Base-by-base conservation (phyloP, 164 flowering plant species). In the Umbellularia californica region DNA sequence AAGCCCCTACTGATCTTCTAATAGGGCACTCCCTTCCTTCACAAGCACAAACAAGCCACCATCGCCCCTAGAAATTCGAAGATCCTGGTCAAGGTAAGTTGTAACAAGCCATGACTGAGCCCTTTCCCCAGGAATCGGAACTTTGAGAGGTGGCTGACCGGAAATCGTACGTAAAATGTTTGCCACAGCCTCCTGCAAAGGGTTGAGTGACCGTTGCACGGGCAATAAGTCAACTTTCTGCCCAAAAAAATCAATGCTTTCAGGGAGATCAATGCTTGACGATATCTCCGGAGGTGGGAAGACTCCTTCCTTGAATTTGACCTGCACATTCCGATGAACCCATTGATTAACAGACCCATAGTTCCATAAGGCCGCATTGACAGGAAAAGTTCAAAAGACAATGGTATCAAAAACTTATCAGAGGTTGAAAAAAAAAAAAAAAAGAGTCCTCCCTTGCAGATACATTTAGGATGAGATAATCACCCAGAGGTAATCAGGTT, bases 1-100 rank as follows among this genome's bases (percentile, higher is more conserved):
- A 74, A 65, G 24, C 74, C 47, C 47, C 47, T 80, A 88, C 84
- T 84, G 50, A 23, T 70, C 84, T 72, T 84, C 83, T 10, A 91
- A 79, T 22, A 93, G 90, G 71, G 92, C 82, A 78, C 97, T 92
- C 6, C 97, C 98, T 87, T 95, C 94, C 85, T 83, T 92, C 69
- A 81, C 97, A 65, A 95, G 99, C 66, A 93, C 90, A 75, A 95
- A 95, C 73, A 93, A 89, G 60, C 99, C 99, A 65, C 99, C 98
- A 79, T 95, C 99, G 6, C 99, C 99, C 82, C 97, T 89, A 15
- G 97, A 90, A 50, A 95, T 95, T 23, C 97, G 85, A 30, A 93
- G 70, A 78, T 95, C 98, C 66, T 89, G 76, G 62, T 95, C 98
- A 22, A 95, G 95, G 83, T 90, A 95, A 19, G 97, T 90, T 9